Evolutionary conservation across 2,329 filamentous ascomycete genomes (phyloP).

Genomic region (Pseudocercospora fijiensis): DNA sequence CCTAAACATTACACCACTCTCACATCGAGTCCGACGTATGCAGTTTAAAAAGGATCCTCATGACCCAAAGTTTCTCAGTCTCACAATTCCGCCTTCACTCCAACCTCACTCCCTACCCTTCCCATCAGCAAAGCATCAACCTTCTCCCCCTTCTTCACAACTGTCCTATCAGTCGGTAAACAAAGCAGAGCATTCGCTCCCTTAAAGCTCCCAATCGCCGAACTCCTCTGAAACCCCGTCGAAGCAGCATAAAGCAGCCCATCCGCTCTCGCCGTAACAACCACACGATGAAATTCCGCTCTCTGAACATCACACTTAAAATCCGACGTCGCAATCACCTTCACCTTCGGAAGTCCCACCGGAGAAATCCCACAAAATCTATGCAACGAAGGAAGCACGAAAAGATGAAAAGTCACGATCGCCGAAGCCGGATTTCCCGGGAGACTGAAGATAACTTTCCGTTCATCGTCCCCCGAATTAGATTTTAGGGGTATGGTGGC

Average conservation of each 20-base stretch:
- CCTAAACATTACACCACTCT: neutral
- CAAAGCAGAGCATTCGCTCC: constrained; percentile 85
- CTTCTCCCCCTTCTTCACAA: constrained; percentile 65
- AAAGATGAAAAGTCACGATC: constrained; percentile 88
- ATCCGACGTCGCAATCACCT: constrained; percentile 69
- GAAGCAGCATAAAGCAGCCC: constrained; percentile 72
- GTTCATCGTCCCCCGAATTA: constrained; percentile 57
- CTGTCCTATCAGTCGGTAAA: constrained; percentile 64
- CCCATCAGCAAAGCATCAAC: constrained; percentile 81
- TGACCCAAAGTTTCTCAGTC: too few relatives aligned
- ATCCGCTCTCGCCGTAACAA: constrained; percentile 63
- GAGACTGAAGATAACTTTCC: constrained; percentile 79
- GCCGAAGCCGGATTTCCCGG: constrained; percentile 94
- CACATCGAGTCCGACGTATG: neutral
- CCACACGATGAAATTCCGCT: constrained; percentile 86
- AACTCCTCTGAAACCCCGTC: constrained; percentile 88
- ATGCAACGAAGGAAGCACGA: constrained; percentile 85
- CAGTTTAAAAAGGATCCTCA: too few relatives aligned
- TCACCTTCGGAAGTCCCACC: constrained; percentile 68
- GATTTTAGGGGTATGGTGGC: constrained; percentile 72
- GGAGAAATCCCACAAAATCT: constrained; percentile 68
- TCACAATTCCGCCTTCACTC: neutral
- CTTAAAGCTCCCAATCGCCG: constrained; percentile 81
- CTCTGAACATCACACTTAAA: constrained; percentile 72
- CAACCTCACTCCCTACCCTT: constrained; percentile 40